Conservation (phyloP, 345 rosid species). For the Clarkia xantiana region DNA sequence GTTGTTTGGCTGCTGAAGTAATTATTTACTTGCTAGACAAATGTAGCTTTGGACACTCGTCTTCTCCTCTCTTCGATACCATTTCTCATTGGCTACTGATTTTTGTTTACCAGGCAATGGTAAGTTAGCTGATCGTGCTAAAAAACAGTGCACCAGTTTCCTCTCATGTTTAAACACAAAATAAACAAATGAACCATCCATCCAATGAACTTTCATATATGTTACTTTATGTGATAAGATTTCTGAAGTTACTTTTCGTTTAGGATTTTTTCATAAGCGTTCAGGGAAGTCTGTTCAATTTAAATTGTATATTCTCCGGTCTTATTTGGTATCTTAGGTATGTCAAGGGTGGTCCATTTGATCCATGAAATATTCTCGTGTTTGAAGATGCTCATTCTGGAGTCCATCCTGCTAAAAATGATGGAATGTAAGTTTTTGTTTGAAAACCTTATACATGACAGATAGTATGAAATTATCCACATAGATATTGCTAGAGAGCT, state of each 20-base stretch:
- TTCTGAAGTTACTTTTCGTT: too few species aligned
- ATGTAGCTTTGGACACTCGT: constrained; percentile 21
- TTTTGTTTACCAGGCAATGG: constrained; percentile 35
- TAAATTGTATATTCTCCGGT: too few species aligned
- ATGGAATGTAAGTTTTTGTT: constrained; percentile 58
- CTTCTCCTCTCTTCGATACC: constrained; percentile 42
- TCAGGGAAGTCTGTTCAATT: too few species aligned
- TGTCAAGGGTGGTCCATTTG: constrained; percentile 51
- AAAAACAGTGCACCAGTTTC: constrained; percentile 55
- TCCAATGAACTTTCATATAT: too few species aligned
- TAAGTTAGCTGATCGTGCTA: constrained; percentile 39
- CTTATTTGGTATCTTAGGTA: background rate
- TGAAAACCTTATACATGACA: background rate
- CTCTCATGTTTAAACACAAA: constrained; percentile 4
- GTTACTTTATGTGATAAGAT: too few species aligned
- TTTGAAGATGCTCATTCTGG: constrained; percentile 98
- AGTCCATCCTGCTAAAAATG: constrained; percentile 76
- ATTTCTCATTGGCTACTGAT: constrained; percentile 23
- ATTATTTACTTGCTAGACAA: constrained; percentile 21
- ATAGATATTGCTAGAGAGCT: background rate
- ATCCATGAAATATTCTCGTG: constrained; percentile 38
- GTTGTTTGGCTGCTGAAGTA: constrained; percentile 37
- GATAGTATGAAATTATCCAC: background rate
- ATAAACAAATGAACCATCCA: background rate
- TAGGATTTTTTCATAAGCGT: too few species aligned